phyloP scores from a whole-genome alignment of 768 basidiomycete genomes.

The Russula virescens region DNA sequence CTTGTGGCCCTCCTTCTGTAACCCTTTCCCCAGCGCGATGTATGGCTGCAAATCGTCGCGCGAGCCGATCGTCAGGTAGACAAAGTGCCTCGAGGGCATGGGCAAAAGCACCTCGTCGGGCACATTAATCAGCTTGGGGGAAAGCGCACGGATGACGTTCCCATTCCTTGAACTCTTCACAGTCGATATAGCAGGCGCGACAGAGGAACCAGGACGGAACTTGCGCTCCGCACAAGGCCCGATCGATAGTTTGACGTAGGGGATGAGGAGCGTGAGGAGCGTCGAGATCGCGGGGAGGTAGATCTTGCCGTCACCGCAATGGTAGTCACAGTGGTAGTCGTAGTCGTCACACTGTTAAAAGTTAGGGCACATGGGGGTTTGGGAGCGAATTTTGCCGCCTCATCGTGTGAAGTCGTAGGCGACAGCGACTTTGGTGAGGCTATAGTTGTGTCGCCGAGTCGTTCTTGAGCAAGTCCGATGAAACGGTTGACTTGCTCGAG shows the following conservation, averaged over 20 bases:
- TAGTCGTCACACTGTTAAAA: neutral
- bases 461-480: conserved; percentile 9
- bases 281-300: neutral
- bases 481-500: conserved; percentile 1
- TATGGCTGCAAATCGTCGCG: conserved; percentile 50
- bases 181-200: conserved; percentile 37
- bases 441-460: neutral
- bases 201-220: conserved; percentile 41
- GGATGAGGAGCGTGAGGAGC: conserved; percentile 5
- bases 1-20: conserved; percentile 39
- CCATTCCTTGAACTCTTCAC: conserved; percentile 31
- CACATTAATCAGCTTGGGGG: conserved; percentile 48
- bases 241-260: neutral
- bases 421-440: conserved; percentile 5
- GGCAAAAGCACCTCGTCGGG: conserved; percentile 33
- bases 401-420: neutral
- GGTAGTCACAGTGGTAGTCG: neutral
- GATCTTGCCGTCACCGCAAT: neutral
- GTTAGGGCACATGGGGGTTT: neutral
- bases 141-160: conserved; percentile 27
- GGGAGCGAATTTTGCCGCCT: neutral
- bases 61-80: conserved; percentile 60
- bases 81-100: conserved; percentile 45
- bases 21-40: conserved; percentile 39
- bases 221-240: conserved; percentile 26